Evolutionary conservation across 192 early-diverging fungal genomes (phyloP), one percentile per base, ranked within the genome.

Genomic region (Coemansia sp.): DNA sequence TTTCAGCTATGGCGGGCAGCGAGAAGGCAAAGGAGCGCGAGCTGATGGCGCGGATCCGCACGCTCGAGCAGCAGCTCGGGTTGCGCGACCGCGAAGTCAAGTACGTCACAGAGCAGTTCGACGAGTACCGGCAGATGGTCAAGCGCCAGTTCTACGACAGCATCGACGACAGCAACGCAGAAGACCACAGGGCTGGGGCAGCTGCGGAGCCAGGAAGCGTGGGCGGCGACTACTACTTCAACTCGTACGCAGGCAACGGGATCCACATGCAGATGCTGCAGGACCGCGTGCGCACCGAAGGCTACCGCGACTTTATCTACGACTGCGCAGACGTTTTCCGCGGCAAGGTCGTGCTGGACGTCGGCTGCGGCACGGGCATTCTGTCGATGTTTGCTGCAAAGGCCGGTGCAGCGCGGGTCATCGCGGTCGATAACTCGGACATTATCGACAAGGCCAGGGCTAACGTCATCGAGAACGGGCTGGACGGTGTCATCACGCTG

Each of bases 261-360:
- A 76, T 76, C 68, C 80, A 98, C 88, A 92, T 94, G 89, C 94
- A 96, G 75, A 98, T 98, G 96, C 87, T 98, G 11, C 91, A 96
- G 80, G 97, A 99, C 70, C 87, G 83, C 20, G 92, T 99, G 49
- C 88, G 97, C 50, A 99, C 97, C 7, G 92, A 93, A 3, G 89
- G 92, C 11, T 99, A 98, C 78, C 91, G 94, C 65, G 89, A 90
- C 31, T 95, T 96, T n/a, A 99, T 99, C 59, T 66, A 95, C 30
- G 74, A 89, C 48, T 96, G 94, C 80, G 79, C 81, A n/a, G 84
- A 89, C 16, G 72, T 92, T 40, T 96, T 99, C 68, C 72, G 87
- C 65, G 88, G 89, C 62, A 96, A 95, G 72, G 73, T 91, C 0
- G 91, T 97, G 22, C 88, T 96, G 87, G 97, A 99, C 68, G 89